Base-by-base conservation (phyloP, 495 filamentous ascomycete genomes). In the Neurospora sp. region DNA sequence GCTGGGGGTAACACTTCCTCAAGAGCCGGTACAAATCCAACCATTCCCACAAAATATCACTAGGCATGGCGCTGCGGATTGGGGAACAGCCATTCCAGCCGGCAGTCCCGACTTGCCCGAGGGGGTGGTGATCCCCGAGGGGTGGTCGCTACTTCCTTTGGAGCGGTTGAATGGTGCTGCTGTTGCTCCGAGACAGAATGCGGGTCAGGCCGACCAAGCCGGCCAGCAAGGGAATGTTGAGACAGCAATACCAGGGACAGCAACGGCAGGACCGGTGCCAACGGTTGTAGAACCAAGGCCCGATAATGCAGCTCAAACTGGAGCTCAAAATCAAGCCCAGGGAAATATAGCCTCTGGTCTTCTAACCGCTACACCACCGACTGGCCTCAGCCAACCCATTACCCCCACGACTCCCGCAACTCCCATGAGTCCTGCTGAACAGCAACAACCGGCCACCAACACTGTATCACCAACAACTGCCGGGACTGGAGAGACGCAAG, bases 131-230 rank as follows among this genome's bases (percentile, higher is more conserved):
- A 87, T 96, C 39, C 93, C 93, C 3, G 84, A 87, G 48, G 93
- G 93, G 8, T 96, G 93, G 93, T 90, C 88, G 31, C 79, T 96
- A 38, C 81, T 91, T 40, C 91, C 91, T 70, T 84, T 94, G 12
- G 86, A 91, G 46, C 84, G 90, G 18, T 71, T 88, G 20, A 84
- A 87, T n/a, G 82, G 81, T 14, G 80, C 6, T 35, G 53, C 27
- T 66, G 53, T 66, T 0, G 14, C 53, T 35, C 53, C 53, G 27
- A 27, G 27, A 35, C 53, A 66, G 7, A 66, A 66, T 66, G 7
- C 12, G 14, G 12, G 41, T 42, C 41, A 42, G 14, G 41, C 16
- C 41, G 41, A 18, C 18, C 41, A 42, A 18, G 16, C 41, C 18
- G 41, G 53, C 12, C 53, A 61, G 53, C 53, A 61, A 61, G 22